Conservation (phyloP, 108 stramenopile genomes). For the Schizochytrium sp. region DNA sequence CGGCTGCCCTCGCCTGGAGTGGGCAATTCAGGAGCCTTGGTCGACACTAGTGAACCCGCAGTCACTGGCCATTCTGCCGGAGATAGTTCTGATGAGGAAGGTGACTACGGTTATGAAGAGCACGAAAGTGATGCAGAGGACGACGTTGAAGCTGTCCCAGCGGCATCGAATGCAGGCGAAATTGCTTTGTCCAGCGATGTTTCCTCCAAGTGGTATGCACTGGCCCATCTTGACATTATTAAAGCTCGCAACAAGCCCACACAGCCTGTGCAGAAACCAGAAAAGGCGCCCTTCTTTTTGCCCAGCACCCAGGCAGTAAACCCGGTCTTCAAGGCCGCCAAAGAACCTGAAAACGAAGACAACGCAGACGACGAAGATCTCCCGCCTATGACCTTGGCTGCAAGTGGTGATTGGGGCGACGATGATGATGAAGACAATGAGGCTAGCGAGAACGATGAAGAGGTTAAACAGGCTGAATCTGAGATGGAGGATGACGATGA, state of each 20-base stretch:
- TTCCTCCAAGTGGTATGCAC: conserved; percentile 93
- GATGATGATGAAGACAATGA: conserved; percentile 57
- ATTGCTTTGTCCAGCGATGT: conserved; percentile 91
- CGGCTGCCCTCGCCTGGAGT: conserved; percentile 3
- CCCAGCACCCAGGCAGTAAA: conserved; percentile 82
- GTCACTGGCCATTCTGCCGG: not conserved
- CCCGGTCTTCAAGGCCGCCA: conserved; percentile 66
- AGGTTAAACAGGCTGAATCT: conserved; percentile 82
- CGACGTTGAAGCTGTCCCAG: conserved; percentile 62
- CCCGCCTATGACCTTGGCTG: conserved; percentile 48
- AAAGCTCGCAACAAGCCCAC: conserved; percentile 93
- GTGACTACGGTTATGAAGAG: not conserved
- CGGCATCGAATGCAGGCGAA: conserved; percentile 70
- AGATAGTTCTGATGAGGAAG: conserved; percentile 23
- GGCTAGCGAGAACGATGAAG: conserved; percentile 68
- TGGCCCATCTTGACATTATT: conserved; percentile 93
- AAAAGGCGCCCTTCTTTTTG: conserved; percentile 94
- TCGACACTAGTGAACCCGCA: not conserved
- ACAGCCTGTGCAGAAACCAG: conserved; percentile 91
- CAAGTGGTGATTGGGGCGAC: conserved; percentile 45
- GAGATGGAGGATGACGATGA: conserved; percentile 81
- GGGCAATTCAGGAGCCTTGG: not conserved
- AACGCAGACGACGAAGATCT: not conserved
- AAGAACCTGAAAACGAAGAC: conserved; percentile 11
- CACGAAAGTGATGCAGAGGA: conserved; percentile 77